These are phyloP conservation scores for Saccharomycopsis fermentans DNA, from an alignment of 805 yeast species.

Conservation along the genomic window DNA sequence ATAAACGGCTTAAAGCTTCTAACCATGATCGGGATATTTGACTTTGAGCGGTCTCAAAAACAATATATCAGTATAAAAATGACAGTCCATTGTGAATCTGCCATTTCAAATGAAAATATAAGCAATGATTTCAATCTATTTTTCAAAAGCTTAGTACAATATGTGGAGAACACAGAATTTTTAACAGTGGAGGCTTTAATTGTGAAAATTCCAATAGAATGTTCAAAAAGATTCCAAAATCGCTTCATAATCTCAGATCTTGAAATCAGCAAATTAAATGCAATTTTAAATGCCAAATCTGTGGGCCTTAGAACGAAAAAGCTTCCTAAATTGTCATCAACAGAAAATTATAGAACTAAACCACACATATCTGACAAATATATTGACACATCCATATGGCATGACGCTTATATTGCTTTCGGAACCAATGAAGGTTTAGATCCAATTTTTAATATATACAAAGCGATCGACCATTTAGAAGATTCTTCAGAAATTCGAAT, in stretches of 20 bases:
- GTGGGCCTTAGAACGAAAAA: conserved; percentile 43
- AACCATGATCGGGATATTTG: conserved; percentile 87
- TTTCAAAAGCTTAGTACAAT: conserved; percentile 40
- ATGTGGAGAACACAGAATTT: conserved; percentile 72
- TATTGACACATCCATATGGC: conserved; percentile 22
- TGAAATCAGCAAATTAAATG: conserved; percentile 76
- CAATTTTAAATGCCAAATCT: conserved; percentile 75
- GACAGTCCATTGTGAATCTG: conserved; percentile 32
- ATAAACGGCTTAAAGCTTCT: conserved; percentile 48
- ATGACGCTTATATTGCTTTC: conserved; percentile 68
- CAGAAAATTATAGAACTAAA: background rate
- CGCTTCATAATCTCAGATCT: conserved; percentile 31
- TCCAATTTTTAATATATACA: conserved; percentile 50
- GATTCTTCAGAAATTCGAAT: conserved; percentile 34
- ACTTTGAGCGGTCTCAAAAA: conserved; percentile 73
- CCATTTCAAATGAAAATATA: conserved; percentile 19
- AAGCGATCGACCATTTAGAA: conserved; percentile 26
- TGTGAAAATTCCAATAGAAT: conserved; percentile 35
- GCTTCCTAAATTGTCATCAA: background rate
- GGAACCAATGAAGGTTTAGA: conserved; percentile 77
- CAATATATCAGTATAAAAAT: conserved; percentile 64
- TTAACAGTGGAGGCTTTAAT: conserved; percentile 92
- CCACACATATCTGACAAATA: conserved; percentile 6
- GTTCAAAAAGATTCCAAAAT: conserved; percentile 25
- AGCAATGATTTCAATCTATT: conserved; percentile 17